These are phyloP conservation scores for Lantana camara DNA, from an alignment of 257 asterid species.

Conservation along the genomic window DNA sequence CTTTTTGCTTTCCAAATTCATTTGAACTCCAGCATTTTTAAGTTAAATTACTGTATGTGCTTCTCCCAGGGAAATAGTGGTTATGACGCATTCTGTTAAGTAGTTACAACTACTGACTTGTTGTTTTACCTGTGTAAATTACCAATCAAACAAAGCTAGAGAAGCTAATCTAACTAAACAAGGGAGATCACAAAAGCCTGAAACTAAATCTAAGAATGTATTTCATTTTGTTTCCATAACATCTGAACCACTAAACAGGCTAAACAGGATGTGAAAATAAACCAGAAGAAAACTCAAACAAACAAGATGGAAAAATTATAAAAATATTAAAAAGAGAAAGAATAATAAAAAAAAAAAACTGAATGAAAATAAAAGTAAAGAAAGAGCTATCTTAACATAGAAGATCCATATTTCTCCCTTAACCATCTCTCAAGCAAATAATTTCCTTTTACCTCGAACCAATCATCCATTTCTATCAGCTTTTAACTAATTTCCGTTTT, in stretches of 20 bases:
- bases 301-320: neutral
- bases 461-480: neutral
- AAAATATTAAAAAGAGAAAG: neutral
- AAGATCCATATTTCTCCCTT: slow-evolving; percentile 6
- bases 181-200: neutral
- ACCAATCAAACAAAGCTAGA: neutral
- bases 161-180: neutral
- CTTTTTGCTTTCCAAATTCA: too few species aligned
- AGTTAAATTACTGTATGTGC: neutral
- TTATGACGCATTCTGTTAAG: too few species aligned
- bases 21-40: neutral
- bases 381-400: neutral
- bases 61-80: neutral
- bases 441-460: neutral
- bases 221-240: slow-evolving; percentile 11
- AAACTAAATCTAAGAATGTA: neutral
- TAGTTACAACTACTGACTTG: too few species aligned
- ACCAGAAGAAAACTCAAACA: slow-evolving; percentile 13
- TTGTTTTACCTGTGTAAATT: too few species aligned
- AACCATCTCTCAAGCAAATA: neutral
- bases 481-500: neutral
- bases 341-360: neutral
- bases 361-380: neutral
- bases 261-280: neutral
- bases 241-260: neutral